Evolutionary conservation across 2,329 filamentous ascomycete species (phyloP).

Genomic region (Phialophora verrucosa): DNA sequence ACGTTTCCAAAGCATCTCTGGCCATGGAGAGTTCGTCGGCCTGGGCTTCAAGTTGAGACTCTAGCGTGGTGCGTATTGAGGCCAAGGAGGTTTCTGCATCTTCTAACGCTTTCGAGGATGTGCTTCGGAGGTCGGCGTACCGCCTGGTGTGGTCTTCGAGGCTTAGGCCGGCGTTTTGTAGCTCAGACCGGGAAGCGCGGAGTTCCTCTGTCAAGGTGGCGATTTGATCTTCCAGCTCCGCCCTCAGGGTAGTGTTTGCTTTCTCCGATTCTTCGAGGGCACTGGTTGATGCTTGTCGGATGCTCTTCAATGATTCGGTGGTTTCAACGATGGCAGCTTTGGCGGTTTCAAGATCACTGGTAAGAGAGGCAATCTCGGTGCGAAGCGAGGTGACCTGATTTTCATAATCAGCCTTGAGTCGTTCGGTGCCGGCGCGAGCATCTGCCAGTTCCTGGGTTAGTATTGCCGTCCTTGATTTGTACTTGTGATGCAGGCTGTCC

Average conservation of each 20-base stretch:
- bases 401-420: slow-evolving; percentile 28
- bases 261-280: slow-evolving; percentile 33
- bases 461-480: slow-evolving; percentile 35
- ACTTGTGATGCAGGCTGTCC: slow-evolving; percentile 35
- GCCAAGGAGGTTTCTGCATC: slow-evolving; percentile 28
- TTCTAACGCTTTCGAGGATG: slow-evolving; percentile 28
- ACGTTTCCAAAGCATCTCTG: slow-evolving; percentile 22
- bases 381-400: slow-evolving; percentile 28
- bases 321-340: slow-evolving; percentile 32
- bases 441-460: slow-evolving; percentile 33
- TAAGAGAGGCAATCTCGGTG: slow-evolving; percentile 25
- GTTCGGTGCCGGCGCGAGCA: slow-evolving; percentile 27
- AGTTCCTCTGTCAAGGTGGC: slow-evolving; percentile 72
- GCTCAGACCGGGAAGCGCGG: slow-evolving; percentile 66
- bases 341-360: slow-evolving; percentile 32
- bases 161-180: slow-evolving; percentile 26
- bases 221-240: slow-evolving; percentile 74
- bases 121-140: slow-evolving; percentile 30
- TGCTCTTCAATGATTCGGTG: slow-evolving; percentile 27
- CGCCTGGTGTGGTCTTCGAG: slow-evolving; percentile 29
- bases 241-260: slow-evolving; percentile 28
- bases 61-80: slow-evolving; percentile 15
- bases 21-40: slow-evolving; percentile 23
- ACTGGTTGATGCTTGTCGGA: slow-evolving; percentile 28
- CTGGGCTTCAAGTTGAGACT: slow-evolving; percentile 32